Evolutionary conservation across 805 yeast species (phyloP), one percentile per base, ranked within the genome.

Genomic region (Starmerella sp.): DNA sequence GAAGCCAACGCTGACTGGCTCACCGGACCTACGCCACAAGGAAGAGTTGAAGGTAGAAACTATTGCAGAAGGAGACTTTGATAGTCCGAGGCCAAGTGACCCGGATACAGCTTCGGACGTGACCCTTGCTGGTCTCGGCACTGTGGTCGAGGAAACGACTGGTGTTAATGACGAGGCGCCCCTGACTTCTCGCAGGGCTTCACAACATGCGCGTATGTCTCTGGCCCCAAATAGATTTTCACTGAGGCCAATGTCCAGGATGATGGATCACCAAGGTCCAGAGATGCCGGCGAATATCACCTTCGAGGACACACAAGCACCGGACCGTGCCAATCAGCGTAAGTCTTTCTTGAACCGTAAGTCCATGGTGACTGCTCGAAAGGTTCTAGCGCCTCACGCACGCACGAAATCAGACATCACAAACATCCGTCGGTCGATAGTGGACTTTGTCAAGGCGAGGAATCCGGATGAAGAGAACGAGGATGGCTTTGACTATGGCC

Each of bases 401-500:
- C 51, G 51, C 34, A 37, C 51, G 5, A 35, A 14, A n/a, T 53
- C 56, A 2, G 46, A 35, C 6, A 13, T 39, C 5, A 14, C 22
- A 11, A 14, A 32, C 10, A 4, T 38, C 6, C 41, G 47, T n/a
- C 48, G 45, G 7, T 54, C 60, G 5, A n/a, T 54, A 14, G 43
- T 46, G 1, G 52, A 54, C 17, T 51, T 56, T 17, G 53, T 53
- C 5, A 56, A 48, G 15, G 32, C 61, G 17, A 38, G 57, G 8
- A 34, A 53, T 30, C 61, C 61, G 1, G 59, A 56, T 7, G 59
- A 46, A 3, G 54, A 51, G 13, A 51, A 53, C 37, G 45, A 31
- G 15, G 52, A 53, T 22, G 32, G 9, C n/a, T 38, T 29, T 13
- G 61, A 58, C 32, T 58, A 58, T 32, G 61, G 61, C 9, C 48